Conservation (phyloP, 352 stramenopile species). For the Phytopythium litorale region DNA sequence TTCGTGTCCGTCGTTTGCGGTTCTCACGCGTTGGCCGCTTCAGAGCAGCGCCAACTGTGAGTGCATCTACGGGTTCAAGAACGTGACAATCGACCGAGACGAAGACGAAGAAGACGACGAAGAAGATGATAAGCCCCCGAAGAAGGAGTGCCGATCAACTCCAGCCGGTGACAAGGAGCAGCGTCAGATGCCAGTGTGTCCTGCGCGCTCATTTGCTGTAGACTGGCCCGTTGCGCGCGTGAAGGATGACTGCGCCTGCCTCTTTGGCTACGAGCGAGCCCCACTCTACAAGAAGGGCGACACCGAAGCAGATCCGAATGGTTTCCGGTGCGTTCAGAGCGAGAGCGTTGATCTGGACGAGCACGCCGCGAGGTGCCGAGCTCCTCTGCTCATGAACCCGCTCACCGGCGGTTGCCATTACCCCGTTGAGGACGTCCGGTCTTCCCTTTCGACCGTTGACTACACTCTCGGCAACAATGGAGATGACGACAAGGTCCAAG, state of each 20-base stretch:
- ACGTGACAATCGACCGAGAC: conserved; percentile 11
- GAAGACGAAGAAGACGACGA: conserved; percentile 8
- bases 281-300: conserved; percentile 23
- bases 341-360: conserved; percentile 29
- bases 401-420: conserved; percentile 60
- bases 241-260: conserved; percentile 39
- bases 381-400: conserved; percentile 36
- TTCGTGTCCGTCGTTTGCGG: conserved; percentile 48
- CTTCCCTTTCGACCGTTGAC: background rate
- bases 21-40: conserved; percentile 71
- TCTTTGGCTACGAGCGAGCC: conserved; percentile 40
- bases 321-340: conserved; percentile 33
- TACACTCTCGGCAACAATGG: conserved; percentile 8
- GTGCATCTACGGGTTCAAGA: conserved; percentile 62
- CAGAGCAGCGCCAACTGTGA: conserved; percentile 72
- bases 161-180: conserved; percentile 11
- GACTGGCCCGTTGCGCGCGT: conserved; percentile 36
- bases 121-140: conserved; percentile 15
- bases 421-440: conserved; percentile 50
- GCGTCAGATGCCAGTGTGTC: conserved; percentile 36
- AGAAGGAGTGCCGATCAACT: conserved; percentile 34
- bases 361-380: conserved; percentile 29
- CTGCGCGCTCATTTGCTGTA: conserved; percentile 38
- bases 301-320: conserved; percentile 23
- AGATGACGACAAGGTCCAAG: conserved; percentile 22